Evolutionary conservation across 2,329 filamentous ascomycete genomes (phyloP), one percentile per base, ranked within the genome.

Genomic region (Penicillium rolfsii): DNA sequence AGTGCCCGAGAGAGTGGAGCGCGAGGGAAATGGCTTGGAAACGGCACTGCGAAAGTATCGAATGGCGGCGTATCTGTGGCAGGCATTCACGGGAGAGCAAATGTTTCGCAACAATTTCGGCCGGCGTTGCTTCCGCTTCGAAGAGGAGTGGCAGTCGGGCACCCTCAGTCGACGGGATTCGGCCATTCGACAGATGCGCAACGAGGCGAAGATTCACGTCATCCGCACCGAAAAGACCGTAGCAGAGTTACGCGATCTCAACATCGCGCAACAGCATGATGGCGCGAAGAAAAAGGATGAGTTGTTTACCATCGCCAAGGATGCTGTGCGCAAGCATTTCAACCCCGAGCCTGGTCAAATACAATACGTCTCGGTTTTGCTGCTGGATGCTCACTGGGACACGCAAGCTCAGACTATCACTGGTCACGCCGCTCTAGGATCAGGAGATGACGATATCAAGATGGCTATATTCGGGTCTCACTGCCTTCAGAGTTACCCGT

Each of bases 21-120:
- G 85, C 67, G 93, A 96, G 81, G 93, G 91, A 19, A 96, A 97
- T 75, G 85, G 84, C 1, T 74, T 98, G 38, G 89, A 93, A 11
- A 87, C 86, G 7, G 95, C 95, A 0, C 84, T 96, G 55, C 87
- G 86, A 70, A 99, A 99, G 74, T 97, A 95, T 74, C 87, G 93
- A 64, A 97, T 96, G 90, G 90, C 93, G 19, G 94, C 92, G 26
- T 97, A 98, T 74, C 82, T 98, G 14, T 98, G 95, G 93, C 95
- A 99, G 75, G 92, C 93, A 7, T 98, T 96, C 71, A 98, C 94
- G 0, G 92, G 91, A 6, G 95, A 99, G 75, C 93, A 98, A 74
- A 98, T 98, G 94, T 90, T 87, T 75, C 88, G 92, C 64, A 91
- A 97, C 74, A 91, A 89, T 62, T 87, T 98, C 67, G 93, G 93